Conservation (phyloP, 768 basidiomycete genomes). For the Mycena pura region DNA sequence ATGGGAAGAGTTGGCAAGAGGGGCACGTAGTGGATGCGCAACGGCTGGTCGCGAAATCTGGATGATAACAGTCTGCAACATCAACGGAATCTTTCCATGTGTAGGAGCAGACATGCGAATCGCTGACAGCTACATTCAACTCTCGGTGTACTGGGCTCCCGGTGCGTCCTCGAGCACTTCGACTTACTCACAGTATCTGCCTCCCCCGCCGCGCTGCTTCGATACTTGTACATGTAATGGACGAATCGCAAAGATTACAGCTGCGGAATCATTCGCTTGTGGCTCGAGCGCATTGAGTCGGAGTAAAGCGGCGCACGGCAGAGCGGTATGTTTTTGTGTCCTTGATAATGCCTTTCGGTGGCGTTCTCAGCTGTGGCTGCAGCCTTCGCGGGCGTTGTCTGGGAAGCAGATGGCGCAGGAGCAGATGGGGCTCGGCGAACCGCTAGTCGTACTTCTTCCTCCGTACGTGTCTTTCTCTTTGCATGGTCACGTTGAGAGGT, state of each 20-base stretch:
- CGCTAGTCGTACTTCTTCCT: constrained; percentile 75
- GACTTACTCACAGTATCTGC: too few relatives aligned
- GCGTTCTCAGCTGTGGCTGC: not conserved
- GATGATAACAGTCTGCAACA: constrained; percentile 44
- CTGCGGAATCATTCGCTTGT: constrained; percentile 69
- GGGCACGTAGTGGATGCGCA: constrained; percentile 53
- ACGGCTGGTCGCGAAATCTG: constrained; percentile 68
- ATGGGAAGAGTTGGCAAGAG: constrained; percentile 39
- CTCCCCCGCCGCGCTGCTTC: constrained; percentile 33
- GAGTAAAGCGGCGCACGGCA: constrained; percentile 60
- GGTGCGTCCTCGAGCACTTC: constrained; percentile 45
- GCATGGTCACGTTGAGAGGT: constrained; percentile 81
- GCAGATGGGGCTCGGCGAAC: constrained; percentile 63
- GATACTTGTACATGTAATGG: constrained; percentile 64
- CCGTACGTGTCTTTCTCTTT: constrained; percentile 49
- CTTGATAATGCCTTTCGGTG: constrained; percentile 70
- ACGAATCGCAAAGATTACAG: constrained; percentile 75
- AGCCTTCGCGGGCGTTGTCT: constrained; percentile 74
- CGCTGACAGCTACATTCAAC: constrained; percentile 1
- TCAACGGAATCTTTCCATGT: constrained; percentile 55
- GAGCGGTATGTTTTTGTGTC: constrained; percentile 71
- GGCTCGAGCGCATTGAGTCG: constrained; percentile 55
- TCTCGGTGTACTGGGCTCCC: constrained; percentile 2
- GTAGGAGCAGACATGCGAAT: constrained; percentile 74
- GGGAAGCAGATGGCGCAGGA: constrained; percentile 74